Evolutionary conservation across 768 basidiomycete genomes (phyloP).

Genomic region (Lactifluus piperatus): DNA sequence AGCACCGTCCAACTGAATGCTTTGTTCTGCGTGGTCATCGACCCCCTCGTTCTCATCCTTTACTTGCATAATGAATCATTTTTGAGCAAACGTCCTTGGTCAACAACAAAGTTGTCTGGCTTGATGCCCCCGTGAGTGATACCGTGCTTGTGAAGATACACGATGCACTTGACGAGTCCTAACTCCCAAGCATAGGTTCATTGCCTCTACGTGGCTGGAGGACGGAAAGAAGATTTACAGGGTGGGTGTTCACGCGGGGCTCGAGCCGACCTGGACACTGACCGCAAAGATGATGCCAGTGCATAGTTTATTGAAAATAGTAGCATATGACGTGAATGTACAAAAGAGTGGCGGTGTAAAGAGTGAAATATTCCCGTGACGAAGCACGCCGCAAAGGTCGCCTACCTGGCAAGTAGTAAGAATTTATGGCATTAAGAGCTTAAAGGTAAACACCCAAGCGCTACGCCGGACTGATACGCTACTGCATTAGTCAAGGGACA

Average conservation of each 20-base stretch:
- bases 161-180: not conserved
- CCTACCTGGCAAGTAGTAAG: too few species aligned
- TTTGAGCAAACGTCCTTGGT: not conserved
- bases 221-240: too few species aligned
- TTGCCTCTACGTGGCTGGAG: too few species aligned
- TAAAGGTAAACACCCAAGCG: not conserved
- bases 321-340: not conserved
- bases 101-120: not conserved
- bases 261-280: too few species aligned
- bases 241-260: too few species aligned
- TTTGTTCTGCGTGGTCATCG: not conserved
- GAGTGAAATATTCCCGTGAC: slow-evolving; percentile 4
- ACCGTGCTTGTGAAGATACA: not conserved
- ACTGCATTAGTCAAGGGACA: not conserved
- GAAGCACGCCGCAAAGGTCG: not conserved
- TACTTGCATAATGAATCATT: not conserved
- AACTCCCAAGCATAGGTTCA: too few species aligned
- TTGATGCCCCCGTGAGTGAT: not conserved
- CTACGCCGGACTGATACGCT: not conserved
- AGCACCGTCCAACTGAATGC: not conserved
- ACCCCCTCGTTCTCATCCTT: not conserved
- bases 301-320: too few species aligned
- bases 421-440: too few species aligned
- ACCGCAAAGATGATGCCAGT: too few species aligned
- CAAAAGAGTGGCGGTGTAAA: slow-evolving; percentile 11